phyloP scores from a whole-genome alignment of 2,329 filamentous ascomycete genomes.

The Coleophoma crateriformis region DNA sequence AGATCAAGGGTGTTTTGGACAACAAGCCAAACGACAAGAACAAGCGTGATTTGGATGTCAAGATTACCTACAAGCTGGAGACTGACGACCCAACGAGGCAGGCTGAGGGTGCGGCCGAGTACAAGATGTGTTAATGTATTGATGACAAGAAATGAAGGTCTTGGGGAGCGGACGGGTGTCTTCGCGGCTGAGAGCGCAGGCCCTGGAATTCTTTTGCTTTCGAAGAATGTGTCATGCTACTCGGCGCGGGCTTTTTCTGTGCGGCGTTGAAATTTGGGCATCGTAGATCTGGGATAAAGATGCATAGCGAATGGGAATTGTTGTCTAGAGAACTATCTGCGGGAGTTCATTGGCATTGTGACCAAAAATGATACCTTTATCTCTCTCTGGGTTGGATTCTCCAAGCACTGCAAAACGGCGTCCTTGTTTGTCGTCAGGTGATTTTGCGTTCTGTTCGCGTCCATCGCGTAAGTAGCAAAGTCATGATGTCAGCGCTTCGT shows the following conservation, averaged over 20 bases:
- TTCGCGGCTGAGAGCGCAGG: conserved; percentile 29
- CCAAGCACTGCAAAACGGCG: no score
- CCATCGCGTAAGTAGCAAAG: neutral
- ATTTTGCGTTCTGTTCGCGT: no score
- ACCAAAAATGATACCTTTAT: no score
- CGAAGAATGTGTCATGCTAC: neutral
- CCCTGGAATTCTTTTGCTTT: conserved; percentile 9
- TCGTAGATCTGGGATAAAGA: neutral
- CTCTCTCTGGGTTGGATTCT: no score
- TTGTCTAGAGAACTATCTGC: neutral
- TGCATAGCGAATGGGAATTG: neutral
- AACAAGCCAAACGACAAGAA: conserved; percentile 94
- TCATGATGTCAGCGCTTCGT: neutral
- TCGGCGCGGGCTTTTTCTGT: neutral
- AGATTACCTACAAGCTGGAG: conserved; percentile 74
- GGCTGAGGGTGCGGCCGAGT: conserved; percentile 66
- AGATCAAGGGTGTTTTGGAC: conserved; percentile 64
- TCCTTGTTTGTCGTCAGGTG: no score
- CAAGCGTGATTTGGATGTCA: conserved; percentile 89
- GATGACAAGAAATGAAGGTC: neutral
- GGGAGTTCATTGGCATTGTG: no score
- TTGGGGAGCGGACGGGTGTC: conserved; percentile 12
- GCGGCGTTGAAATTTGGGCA: neutral
- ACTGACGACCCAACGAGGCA: conserved; percentile 67
- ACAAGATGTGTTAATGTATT: conserved; percentile 64